Evolutionary conservation across 2,329 filamentous ascomycete genomes (phyloP), one percentile per base, ranked within the genome.

Genomic region (Colletotrichum neosansevieriae): DNA sequence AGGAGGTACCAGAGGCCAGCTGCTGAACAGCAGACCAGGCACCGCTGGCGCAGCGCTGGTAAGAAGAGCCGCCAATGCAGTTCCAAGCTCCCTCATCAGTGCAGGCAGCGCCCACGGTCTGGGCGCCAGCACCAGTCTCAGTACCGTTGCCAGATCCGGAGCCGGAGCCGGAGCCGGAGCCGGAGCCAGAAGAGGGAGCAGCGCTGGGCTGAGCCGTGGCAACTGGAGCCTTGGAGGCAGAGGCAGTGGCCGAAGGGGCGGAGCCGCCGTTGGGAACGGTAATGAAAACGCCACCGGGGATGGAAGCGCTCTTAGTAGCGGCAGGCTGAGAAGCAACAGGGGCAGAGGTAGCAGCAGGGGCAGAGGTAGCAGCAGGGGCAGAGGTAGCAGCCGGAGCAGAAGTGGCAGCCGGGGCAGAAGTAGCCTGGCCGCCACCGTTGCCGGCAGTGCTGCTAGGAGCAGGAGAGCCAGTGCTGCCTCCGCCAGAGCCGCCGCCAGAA

Each of bases 1-100:
- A 89, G 0, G 65, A 72, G 0, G 84, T 85, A 1, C 86, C 86
- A 0, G 75, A 73, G 0, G 86, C 81, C 12, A 88, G 72, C 0
- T 70, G 47, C 67, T 81, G 80, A 2, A 76, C 63, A 0, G 76
- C 73, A 2, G 85, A 85, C 86, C 86, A 89, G 0, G 71, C 42
- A 9, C 86, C 86, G 2, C 81, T 83, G 7, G 81, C 86, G 66
- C 86, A 89, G 54, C 85, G 85, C 75, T 88, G 86, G 82, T 82
- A 89, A 0, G 81, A 80, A 1, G 74, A 78, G 13, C 85, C 84
- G 0, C 74, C 78, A 6, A 88, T 77, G 71, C 86, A 89, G 79
- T 87, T 87, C 83, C 83, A 89, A 11, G 75, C 74, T 1, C 86
- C 86, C 51, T 87, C 85, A 1, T 71, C 53, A 7, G 80, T 72